Evolutionary conservation across 1,284 basidiomycete species (phyloP), one percentile per base, ranked within the genome.

Genomic region (Phlebopus sp.): DNA sequence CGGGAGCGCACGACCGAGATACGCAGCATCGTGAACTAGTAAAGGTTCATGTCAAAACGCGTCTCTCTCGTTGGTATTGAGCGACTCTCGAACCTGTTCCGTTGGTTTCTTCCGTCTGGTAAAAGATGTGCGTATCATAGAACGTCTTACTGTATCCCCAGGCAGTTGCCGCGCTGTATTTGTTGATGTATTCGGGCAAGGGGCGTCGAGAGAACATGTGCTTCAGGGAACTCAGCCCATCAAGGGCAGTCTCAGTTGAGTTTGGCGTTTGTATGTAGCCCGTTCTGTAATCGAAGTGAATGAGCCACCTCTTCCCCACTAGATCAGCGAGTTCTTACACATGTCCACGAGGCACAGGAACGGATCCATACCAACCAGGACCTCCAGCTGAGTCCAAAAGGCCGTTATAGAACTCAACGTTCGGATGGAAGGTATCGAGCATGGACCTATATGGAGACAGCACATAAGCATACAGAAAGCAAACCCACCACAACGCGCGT

Each of bases 131-230:
- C 2, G 49, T 42, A 35, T 56, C 51, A 6, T 51, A 51, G 37
- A 56, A 49, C 1, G 34, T 3, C 10, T 37, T 38, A 35, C 46
- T 51, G 15, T 56, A 29, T 13, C 54, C 47, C 55, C 54, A 56
- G 3, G 45, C 15, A 3, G 50, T 49, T 5, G 40, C 49, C 1
- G 35, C 38, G 18, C 21, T 46, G 21, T 50, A 56, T 18, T 36
- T 38, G 19, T 37, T 42, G 15, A 55, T 35, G 25, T 46, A 47
- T 8, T 11, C 15, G 2, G 50, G 47, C 1, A 53, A 15, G 1
- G 51, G 44, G 3, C 21, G 19, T 14, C 49, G 30, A 17, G 55
- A 55, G 51, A 56, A 56, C 19, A 42, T 51, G 21, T 56, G 54
- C 17, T 41, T 47, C 36, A 53, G 19, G n/a, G 38, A 34, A 5